These are phyloP conservation scores for Candida coquimbonensis DNA, from an alignment of 805 yeast species.

Conservation along the genomic window DNA sequence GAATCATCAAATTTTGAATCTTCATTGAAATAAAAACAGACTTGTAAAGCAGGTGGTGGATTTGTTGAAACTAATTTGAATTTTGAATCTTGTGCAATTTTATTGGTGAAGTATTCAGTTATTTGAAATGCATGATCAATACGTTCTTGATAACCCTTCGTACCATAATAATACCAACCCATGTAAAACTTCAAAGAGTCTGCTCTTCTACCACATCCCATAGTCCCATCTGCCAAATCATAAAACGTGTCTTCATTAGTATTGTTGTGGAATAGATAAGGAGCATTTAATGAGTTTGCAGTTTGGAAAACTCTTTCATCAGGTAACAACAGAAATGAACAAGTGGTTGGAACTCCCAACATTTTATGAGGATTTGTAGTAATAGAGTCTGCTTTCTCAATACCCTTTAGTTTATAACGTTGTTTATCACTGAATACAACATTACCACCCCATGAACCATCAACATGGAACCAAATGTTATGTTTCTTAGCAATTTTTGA, in stretches of 20 bases:
- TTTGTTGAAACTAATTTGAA: slow-evolving; percentile 49
- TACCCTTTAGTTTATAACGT: slow-evolving; percentile 44
- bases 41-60: slow-evolving; percentile 76
- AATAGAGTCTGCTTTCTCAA: slow-evolving; percentile 62
- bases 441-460: slow-evolving; percentile 91
- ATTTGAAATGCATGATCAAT: slow-evolving; percentile 68
- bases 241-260: slow-evolving; percentile 45
- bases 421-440: slow-evolving; percentile 55
- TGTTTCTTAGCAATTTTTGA: slow-evolving; percentile 44
- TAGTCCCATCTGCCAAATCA: slow-evolving; percentile 83
- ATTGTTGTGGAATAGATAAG: slow-evolving; percentile 68
- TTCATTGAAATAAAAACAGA: slow-evolving; percentile 70
- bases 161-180: slow-evolving; percentile 78
- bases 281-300: slow-evolving; percentile 73
- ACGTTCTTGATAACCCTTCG: slow-evolving; percentile 53
- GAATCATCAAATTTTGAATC: slow-evolving; percentile 24
- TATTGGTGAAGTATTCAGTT: slow-evolving; percentile 52
- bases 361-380: slow-evolving; percentile 83
- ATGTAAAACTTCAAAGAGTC: slow-evolving; percentile 74
- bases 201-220: slow-evolving; percentile 88
- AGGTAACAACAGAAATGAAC: slow-evolving; percentile 68
- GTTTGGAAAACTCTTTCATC: slow-evolving; percentile 57
- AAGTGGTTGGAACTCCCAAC: slow-evolving; percentile 79
- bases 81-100: slow-evolving; percentile 29
- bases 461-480: slow-evolving; percentile 74